Evolutionary conservation across 106 monocot genomes (phyloP).

Genomic region (Platanthera guangdongensis): DNA sequence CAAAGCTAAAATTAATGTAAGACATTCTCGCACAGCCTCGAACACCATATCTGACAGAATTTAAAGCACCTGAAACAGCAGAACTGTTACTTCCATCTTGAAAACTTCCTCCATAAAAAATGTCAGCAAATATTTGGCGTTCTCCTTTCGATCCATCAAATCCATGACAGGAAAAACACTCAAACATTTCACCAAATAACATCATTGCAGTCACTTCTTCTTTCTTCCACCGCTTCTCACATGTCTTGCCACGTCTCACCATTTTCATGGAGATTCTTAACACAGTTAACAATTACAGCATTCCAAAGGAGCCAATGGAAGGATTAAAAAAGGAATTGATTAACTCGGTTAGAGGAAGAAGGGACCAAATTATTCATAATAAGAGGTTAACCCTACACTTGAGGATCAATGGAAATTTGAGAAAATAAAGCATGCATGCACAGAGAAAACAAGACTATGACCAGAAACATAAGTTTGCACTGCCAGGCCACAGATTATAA

Average conservation of each 20-base stretch:
- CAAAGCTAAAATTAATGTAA: background rate
- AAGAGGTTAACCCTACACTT: background rate
- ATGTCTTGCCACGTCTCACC: slow-evolving; percentile 8
- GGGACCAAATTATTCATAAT: background rate
- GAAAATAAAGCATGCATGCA: background rate
- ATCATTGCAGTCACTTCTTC: slow-evolving; percentile 16
- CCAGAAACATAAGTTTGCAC: background rate
- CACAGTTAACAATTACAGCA: background rate
- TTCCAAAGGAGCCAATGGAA: background rate
- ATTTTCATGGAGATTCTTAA: slow-evolving; percentile 9
- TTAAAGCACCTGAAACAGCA: slow-evolving; percentile 1
- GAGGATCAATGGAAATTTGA: background rate
- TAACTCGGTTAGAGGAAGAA: background rate
- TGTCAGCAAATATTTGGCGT: slow-evolving; percentile 39
- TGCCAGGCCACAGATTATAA: background rate
- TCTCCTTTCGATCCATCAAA: slow-evolving; percentile 49
- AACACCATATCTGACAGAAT: slow-evolving; percentile 3
- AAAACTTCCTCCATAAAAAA: slow-evolving; percentile 21
- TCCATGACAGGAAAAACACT: slow-evolving; percentile 5
- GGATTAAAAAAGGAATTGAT: background rate
- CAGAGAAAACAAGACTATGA: background rate
- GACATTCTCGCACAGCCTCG: background rate
- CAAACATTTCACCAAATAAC: slow-evolving; percentile 45
- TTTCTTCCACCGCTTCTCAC: slow-evolving; percentile 6
- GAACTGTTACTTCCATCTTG: slow-evolving; percentile 2